phyloP scores from a whole-genome alignment of 2,329 filamentous ascomycete genomes.

The Biscogniauxia marginata region DNA sequence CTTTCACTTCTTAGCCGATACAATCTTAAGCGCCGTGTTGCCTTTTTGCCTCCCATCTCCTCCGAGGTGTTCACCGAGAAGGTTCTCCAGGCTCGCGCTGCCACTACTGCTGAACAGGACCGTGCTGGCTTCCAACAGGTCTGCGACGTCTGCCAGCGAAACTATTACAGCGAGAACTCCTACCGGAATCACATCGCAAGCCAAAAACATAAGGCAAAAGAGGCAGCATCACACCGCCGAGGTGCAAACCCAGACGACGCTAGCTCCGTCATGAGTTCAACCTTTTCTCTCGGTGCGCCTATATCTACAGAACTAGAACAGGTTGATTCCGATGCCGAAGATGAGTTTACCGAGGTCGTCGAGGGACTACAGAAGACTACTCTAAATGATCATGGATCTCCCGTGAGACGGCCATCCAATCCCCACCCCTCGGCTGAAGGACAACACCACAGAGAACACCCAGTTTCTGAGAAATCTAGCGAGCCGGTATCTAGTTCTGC shows the following conservation, averaged over 20 bases:
- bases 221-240: slow-evolving; percentile 47
- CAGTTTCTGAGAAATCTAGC: slow-evolving; percentile 35
- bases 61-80: slow-evolving; percentile 95
- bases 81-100: slow-evolving; percentile 85
- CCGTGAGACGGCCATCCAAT: slow-evolving; percentile 54
- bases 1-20: slow-evolving; percentile 63
- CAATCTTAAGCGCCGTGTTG: slow-evolving; percentile 92
- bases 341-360: slow-evolving; percentile 75
- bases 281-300: slow-evolving; percentile 86
- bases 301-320: slow-evolving; percentile 47
- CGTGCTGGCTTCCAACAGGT: slow-evolving; percentile 84
- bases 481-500: slow-evolving; percentile 45
- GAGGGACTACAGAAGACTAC: slow-evolving; percentile 70
- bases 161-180: slow-evolving; percentile 95
- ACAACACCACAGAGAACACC: slow-evolving; percentile 48
- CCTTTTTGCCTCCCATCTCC: slow-evolving; percentile 83
- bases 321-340: slow-evolving; percentile 67
- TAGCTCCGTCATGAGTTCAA: slow-evolving; percentile 83
- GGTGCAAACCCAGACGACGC: slow-evolving; percentile 56
- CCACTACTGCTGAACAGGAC: slow-evolving; percentile 78
- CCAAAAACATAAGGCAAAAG: slow-evolving; percentile 79
- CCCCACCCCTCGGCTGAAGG: slow-evolving; percentile 43
- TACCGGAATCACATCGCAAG: slow-evolving; percentile 90
- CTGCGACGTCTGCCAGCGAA: slow-evolving; percentile 83
- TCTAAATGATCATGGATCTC: slow-evolving; percentile 39